Conservation (phyloP, 352 stramenopile species). For the Thalassiosira tumida region DNA sequence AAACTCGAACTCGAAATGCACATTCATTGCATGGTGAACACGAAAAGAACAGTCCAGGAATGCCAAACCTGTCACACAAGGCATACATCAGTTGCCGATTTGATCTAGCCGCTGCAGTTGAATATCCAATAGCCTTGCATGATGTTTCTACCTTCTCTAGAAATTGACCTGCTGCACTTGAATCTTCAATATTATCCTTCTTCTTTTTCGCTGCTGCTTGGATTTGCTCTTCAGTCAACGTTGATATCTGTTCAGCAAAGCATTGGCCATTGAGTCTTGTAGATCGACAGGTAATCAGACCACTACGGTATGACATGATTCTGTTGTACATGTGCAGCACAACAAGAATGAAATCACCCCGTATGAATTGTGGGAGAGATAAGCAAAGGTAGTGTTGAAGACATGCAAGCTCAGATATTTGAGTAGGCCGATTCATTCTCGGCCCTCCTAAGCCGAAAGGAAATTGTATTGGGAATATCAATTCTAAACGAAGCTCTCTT, state of each 20-base stretch:
- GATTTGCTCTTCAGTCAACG: conserved; percentile 31
- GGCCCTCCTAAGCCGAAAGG: conserved; percentile 45
- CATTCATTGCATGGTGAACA: conserved; percentile 38
- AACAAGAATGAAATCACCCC: conserved; percentile 25
- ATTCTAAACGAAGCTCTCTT: conserved; percentile 27
- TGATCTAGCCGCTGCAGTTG: conserved; percentile 20
- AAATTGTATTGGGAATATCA: conserved; percentile 37
- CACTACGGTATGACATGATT: conserved; percentile 11
- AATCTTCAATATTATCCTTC: conserved; percentile 6
- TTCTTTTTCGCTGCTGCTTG: conserved; percentile 24
- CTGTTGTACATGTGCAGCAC: conserved; percentile 43
- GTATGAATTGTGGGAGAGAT: conserved; percentile 49
- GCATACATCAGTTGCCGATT: conserved; percentile 44
- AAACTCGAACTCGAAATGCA: conserved; percentile 30
- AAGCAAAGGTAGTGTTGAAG: neutral
- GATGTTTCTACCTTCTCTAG: conserved; percentile 24
- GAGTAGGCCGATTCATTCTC: conserved; percentile 3
- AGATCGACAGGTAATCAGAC: conserved; percentile 31
- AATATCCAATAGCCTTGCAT: conserved; percentile 49
- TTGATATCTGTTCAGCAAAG: conserved; percentile 42
- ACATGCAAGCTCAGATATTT: conserved; percentile 14
- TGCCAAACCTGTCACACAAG: conserved; percentile 41
- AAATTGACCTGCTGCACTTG: conserved; percentile 35
- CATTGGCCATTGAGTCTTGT: neutral
- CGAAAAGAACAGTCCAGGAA: conserved; percentile 50